A percentile compares a stretch with the other conserved stretches of the same genome.
These are phyloP conservation scores for Deakozyma indianensis DNA, from an alignment of 805 yeast genomes.

Conservation along the genomic window DNA sequence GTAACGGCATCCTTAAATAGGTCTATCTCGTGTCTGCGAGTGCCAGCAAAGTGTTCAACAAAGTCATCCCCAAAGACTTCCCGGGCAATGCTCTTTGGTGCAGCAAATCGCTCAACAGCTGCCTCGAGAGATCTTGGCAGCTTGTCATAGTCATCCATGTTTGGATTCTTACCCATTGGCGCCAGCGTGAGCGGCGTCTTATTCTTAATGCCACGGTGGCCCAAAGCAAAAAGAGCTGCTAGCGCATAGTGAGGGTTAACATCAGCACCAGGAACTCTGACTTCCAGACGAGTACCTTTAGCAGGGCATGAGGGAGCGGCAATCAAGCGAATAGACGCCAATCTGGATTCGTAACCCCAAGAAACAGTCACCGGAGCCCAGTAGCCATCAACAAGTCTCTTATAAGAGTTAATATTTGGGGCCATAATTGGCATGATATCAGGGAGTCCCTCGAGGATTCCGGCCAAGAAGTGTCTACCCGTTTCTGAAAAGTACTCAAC, in stretches of 20 bases:
- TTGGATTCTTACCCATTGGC: slow-evolving; percentile 16
- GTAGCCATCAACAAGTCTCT: slow-evolving; percentile 20
- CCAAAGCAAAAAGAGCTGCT: slow-evolving; percentile 20
- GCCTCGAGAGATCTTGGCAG: slow-evolving; percentile 16
- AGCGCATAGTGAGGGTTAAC: slow-evolving; percentile 22
- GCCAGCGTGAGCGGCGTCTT: slow-evolving; percentile 13
- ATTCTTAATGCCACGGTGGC: slow-evolving; percentile 17
- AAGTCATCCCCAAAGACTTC: slow-evolving; percentile 15
- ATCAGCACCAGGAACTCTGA: slow-evolving; percentile 25
- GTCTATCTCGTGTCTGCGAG: slow-evolving; percentile 17
- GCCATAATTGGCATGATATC: slow-evolving; percentile 24
- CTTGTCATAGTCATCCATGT: slow-evolving; percentile 10
- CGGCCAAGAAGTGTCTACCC: slow-evolving; percentile 22
- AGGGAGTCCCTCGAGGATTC: slow-evolving; percentile 18
- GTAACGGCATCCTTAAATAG: slow-evolving; percentile 21
- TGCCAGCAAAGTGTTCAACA: slow-evolving; percentile 21
- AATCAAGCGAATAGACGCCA: slow-evolving; percentile 21
- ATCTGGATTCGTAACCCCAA: slow-evolving; percentile 23
- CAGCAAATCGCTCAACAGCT: slow-evolving; percentile 16
- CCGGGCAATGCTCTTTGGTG: slow-evolving; percentile 16
- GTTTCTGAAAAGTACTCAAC: slow-evolving; percentile 13
- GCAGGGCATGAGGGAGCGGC: slow-evolving; percentile 15
- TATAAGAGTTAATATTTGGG: slow-evolving; percentile 22
- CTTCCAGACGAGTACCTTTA: slow-evolving; percentile 14
- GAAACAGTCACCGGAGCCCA: slow-evolving; percentile 25